A percentile compares a stretch with the other conserved stretches of the same genome.
Evolutionary conservation across 2,329 filamentous ascomycete genomes (phyloP).

Genomic region (Phyllosticta citribraziliensis): DNA sequence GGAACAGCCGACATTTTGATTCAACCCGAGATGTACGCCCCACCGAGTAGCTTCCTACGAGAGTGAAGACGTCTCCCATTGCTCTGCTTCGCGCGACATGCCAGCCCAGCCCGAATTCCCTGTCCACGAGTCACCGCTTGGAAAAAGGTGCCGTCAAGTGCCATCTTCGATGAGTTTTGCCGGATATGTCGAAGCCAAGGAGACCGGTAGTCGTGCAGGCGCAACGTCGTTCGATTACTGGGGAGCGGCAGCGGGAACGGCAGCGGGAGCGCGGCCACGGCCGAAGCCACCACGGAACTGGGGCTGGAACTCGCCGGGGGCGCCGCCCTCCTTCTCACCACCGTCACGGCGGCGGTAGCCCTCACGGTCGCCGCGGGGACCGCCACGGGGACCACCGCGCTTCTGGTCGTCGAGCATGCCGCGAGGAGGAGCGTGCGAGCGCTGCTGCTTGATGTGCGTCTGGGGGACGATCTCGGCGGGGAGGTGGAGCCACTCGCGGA

Average conservation of each 20-base stretch:
- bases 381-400: conserved; percentile 19
- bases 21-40: conserved; percentile 10
- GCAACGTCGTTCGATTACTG: conserved; percentile 6
- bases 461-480: conserved; percentile 98
- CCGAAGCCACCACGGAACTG: conserved; percentile 36
- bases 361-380: conserved; percentile 64
- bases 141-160: not conserved
- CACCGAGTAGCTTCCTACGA: not conserved
- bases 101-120: not conserved
- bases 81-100: not conserved
- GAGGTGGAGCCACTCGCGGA: conserved; percentile 99
- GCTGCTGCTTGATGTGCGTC: conserved; percentile 99
- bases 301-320: conserved; percentile 34
- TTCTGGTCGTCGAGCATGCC: conserved; percentile 63
- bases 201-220: not conserved
- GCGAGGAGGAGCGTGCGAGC: conserved; percentile 93
- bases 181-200: not conserved
- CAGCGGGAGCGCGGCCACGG: conserved; percentile 7
- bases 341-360: conserved; percentile 87
- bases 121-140: not conserved
- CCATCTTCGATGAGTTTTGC: not conserved
- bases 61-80: not conserved
- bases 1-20: not conserved
- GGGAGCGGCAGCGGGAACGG: conserved; percentile 9
- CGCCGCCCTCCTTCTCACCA: conserved; percentile 29